phyloP scores from a whole-genome alignment of 2,329 filamentous ascomycete genomes.

The Aspergillus ochraceoroseus region DNA sequence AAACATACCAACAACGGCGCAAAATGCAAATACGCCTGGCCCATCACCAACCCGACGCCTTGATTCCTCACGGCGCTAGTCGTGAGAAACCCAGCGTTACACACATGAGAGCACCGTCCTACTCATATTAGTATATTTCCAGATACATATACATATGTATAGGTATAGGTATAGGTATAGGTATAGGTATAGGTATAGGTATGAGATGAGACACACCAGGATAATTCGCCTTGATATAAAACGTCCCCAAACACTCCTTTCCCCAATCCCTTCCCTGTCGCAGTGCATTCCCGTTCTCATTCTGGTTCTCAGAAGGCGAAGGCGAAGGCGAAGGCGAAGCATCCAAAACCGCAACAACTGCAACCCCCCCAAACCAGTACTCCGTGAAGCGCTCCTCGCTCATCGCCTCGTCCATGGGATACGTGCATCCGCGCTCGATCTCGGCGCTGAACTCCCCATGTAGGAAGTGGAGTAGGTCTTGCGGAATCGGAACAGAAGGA shows the following conservation, averaged over 20 bases:
- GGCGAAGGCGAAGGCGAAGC: too few relatives aligned
- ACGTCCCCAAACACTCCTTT: constrained; percentile 37
- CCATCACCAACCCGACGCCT: constrained; percentile 37
- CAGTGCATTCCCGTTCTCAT: constrained; percentile 15
- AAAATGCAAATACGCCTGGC: constrained; percentile 36
- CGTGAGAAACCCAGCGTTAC: constrained; percentile 39
- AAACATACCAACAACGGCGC: constrained; percentile 35
- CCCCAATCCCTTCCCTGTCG: constrained; percentile 33
- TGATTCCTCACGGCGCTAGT: constrained; percentile 31
- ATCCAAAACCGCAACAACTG: constrained; percentile 20
- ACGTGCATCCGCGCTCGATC: constrained; percentile 35
- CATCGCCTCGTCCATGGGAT: constrained; percentile 39
- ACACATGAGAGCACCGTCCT: constrained; percentile 41
- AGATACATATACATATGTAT: too few relatives aligned
- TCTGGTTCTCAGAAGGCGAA: constrained; percentile 15
- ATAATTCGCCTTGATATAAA: constrained; percentile 43
- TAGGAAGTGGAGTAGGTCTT: constrained; percentile 30
- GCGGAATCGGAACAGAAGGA: too few relatives aligned
- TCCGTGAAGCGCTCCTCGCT: constrained; percentile 28
- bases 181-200: background rate
- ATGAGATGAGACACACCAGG: constrained; percentile 28
- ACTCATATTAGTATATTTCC: constrained; percentile 1
- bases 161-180: background rate
- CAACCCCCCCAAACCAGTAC: constrained; percentile 40
- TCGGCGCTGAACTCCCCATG: constrained; percentile 35